These are phyloP conservation scores for Bryoerythrophyllum caledonicum DNA, from an alignment of 225 moss, liverwort and hornwort genomes.

Conservation along the genomic window DNA sequence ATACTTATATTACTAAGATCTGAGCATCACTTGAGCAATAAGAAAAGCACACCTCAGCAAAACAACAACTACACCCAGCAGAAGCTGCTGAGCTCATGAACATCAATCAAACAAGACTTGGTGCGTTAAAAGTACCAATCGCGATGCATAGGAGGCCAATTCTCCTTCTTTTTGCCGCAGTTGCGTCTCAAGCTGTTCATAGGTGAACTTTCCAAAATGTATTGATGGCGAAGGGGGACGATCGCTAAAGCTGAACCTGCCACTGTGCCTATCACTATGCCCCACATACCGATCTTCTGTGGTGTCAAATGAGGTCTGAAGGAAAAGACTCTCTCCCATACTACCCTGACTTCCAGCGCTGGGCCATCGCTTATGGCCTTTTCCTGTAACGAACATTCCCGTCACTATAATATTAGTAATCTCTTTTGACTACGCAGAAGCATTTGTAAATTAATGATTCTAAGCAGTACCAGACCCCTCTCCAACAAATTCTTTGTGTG, in stretches of 20 bases:
- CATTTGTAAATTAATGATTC: neutral
- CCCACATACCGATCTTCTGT: conserved; percentile 56
- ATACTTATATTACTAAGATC: neutral
- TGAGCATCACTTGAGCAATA: conserved; percentile 10
- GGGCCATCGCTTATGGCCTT: conserved; percentile 66
- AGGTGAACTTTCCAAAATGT: conserved; percentile 70
- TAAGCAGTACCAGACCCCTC: neutral
- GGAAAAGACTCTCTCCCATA: conserved; percentile 70
- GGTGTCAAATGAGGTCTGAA: conserved; percentile 71
- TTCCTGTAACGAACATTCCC: conserved; percentile 43
- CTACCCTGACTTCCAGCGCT: conserved; percentile 88
- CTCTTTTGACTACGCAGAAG: conserved; percentile 1
- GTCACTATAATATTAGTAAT: conserved; percentile 7
- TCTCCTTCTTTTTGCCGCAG: conserved; percentile 96
- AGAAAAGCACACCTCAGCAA: neutral
- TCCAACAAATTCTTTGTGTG: neutral
- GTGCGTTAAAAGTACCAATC: conserved; percentile 64
- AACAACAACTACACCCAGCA: conserved; percentile 3
- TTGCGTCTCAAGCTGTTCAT: conserved; percentile 92
- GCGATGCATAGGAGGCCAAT: conserved; percentile 83
- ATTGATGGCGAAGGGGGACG: conserved; percentile 84
- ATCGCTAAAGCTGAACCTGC: conserved; percentile 90
- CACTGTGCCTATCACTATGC: conserved; percentile 67
- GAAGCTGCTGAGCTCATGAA: conserved; percentile 6
- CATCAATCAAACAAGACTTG: conserved; percentile 12